Evolutionary conservation across 805 yeast genomes (phyloP).

Genomic region (Wickerhamiella nectarea): DNA sequence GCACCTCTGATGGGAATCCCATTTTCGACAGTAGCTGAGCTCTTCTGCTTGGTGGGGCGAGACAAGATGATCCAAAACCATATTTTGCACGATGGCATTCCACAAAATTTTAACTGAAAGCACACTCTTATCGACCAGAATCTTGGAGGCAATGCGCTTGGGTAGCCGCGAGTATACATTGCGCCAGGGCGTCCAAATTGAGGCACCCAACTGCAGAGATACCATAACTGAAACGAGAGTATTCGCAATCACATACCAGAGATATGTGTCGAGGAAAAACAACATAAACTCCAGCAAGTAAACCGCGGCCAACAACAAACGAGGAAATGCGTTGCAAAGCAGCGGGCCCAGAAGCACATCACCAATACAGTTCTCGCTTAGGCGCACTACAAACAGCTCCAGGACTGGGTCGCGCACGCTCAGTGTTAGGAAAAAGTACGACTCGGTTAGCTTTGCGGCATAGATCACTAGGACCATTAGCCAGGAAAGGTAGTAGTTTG

Average conservation of each 20-base stretch:
- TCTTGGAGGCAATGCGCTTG: constrained; percentile 57
- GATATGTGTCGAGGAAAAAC: constrained; percentile 67
- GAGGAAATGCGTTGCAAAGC: constrained; percentile 45
- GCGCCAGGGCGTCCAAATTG: constrained; percentile 84
- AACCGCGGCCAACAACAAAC: constrained; percentile 40
- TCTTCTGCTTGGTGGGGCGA: constrained; percentile 60
- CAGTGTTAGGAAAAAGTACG: constrained; percentile 62
- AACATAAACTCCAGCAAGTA: constrained; percentile 49
- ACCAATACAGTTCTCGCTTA: constrained; percentile 44
- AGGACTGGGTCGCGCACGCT: constrained; percentile 62
- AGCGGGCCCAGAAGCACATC: constrained; percentile 40
- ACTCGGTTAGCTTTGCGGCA: constrained; percentile 54
- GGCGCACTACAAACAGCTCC: constrained; percentile 44
- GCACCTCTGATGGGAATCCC: constrained; percentile 26
- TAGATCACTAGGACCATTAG: constrained; percentile 60
- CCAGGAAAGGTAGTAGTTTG: constrained; percentile 46
- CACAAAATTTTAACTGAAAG: constrained; percentile 34
- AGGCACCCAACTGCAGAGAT: constrained; percentile 61
- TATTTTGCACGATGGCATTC: constrained; percentile 71
- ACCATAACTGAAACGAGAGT: constrained; percentile 58
- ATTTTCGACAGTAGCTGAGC: constrained; percentile 37
- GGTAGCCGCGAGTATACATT: constrained; percentile 66
- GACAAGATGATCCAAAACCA: constrained; percentile 69
- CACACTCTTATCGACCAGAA: constrained; percentile 39
- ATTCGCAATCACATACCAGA: constrained; percentile 77